Evolutionary conservation across 2,329 filamentous ascomycete species (phyloP).

Genomic region (Sclerotiophoma versabilis): DNA sequence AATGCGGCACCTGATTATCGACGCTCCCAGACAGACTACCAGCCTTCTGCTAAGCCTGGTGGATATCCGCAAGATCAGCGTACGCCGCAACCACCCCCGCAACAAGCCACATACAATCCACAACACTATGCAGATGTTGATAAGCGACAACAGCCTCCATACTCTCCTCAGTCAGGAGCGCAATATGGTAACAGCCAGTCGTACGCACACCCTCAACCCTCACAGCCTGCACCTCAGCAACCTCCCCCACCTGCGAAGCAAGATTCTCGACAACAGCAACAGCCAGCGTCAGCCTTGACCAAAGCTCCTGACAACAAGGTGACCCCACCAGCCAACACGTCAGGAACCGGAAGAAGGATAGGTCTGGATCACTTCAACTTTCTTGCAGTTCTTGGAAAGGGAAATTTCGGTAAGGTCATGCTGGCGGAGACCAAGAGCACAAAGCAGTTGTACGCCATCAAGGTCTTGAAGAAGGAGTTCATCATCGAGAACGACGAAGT

Average conservation of each 20-base stretch:
- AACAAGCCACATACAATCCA: slow-evolving; percentile 74
- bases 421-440: slow-evolving; percentile 94
- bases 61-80: slow-evolving; percentile 52
- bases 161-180: slow-evolving; percentile 12
- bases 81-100: slow-evolving; percentile 52
- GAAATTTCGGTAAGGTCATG: slow-evolving; percentile 99
- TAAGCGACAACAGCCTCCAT: slow-evolving; percentile 46
- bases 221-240: slow-evolving; percentile 38
- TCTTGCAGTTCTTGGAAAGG: slow-evolving; percentile 95
- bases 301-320: slow-evolving; percentile 59
- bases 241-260: slow-evolving; percentile 13
- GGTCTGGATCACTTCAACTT: slow-evolving; percentile 99
- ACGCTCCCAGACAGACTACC: slow-evolving; percentile 55
- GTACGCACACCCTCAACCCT: slow-evolving; percentile 39
- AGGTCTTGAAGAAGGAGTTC: slow-evolving; percentile 99
- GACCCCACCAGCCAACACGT: slow-evolving; percentile 71
- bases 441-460: slow-evolving; percentile 95
- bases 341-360: slow-evolving; percentile 81
- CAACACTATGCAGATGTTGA: slow-evolving; percentile 69
- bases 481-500: slow-evolving; percentile 99
- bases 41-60: slow-evolving; percentile 39
- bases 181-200: slow-evolving; percentile 27
- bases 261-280: slow-evolving; percentile 49
- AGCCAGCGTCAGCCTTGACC: slow-evolving; percentile 41
- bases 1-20: slow-evolving; percentile 53